A percentile compares a stretch with the other conserved stretches of the same genome.
phyloP scores from a whole-genome alignment of 768 basidiomycete genomes.

The Rhizopogon rudus region DNA sequence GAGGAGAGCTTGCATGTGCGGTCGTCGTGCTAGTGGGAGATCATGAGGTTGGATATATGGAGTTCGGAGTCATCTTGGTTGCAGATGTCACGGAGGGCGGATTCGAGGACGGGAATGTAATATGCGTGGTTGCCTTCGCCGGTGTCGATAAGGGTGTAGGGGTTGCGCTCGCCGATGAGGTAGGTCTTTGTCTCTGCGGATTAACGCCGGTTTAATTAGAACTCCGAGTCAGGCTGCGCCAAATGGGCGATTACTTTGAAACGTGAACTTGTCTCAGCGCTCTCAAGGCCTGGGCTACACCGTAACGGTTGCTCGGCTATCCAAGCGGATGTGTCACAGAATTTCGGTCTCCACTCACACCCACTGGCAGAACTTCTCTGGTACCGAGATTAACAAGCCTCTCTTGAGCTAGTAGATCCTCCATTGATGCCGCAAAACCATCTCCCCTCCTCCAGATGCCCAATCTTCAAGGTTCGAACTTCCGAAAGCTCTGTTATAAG shows the following conservation, averaged over 20 bases:
- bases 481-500: too few relatives aligned
- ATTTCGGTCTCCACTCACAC: too few relatives aligned
- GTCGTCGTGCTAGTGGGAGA: conserved; percentile 90
- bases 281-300: conserved; percentile 26
- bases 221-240: neutral
- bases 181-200: conserved; percentile 83
- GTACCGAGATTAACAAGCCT: too few relatives aligned
- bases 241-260: conserved; percentile 54
- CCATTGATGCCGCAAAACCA: too few relatives aligned
- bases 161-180: conserved; percentile 62
- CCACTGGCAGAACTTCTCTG: too few relatives aligned
- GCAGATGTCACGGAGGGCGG: conserved; percentile 44
- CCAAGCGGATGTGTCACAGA: neutral
- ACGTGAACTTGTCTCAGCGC: conserved; percentile 79
- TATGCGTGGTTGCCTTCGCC: conserved; percentile 67
- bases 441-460: too few relatives aligned
- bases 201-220: neutral
- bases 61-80: conserved; percentile 33
- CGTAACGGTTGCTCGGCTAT: conserved; percentile 55
- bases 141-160: conserved; percentile 79
- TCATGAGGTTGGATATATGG: conserved; percentile 81
- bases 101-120: conserved; percentile 57
- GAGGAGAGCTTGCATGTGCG: conserved; percentile 73
- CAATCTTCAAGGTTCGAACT: too few relatives aligned
- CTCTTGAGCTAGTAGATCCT: too few relatives aligned